phyloP scores from a whole-genome alignment of 352 stramenopile species.

The Globisporangium yorkense region DNA sequence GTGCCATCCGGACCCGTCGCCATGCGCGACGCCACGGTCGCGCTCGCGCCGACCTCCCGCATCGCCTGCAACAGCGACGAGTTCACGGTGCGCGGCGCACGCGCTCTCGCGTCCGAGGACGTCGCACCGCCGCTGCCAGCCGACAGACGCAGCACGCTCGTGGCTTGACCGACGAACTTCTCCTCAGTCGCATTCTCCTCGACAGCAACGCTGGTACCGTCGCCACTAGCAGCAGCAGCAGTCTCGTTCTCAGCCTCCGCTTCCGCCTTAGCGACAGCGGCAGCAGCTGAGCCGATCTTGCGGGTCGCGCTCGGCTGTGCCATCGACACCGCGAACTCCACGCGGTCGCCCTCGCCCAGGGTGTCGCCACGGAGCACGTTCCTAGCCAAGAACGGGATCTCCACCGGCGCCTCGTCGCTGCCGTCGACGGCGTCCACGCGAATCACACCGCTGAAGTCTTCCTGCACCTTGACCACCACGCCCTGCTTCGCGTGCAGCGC shows the following conservation, averaged over 20 bases:
- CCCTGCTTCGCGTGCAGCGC: slow-evolving; percentile 50
- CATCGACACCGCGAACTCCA: slow-evolving; percentile 56
- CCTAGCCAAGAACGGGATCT: slow-evolving; percentile 39
- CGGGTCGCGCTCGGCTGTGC: slow-evolving; percentile 26
- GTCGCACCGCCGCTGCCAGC: slow-evolving; percentile 6
- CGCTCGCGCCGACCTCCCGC: slow-evolving; percentile 54
- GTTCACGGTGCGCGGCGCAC: slow-evolving; percentile 50
- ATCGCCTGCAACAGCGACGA: slow-evolving; percentile 62
- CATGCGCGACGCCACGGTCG: slow-evolving; percentile 56
- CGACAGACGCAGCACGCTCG: slow-evolving; percentile 44
- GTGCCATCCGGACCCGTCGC: slow-evolving; percentile 70
- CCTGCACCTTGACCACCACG: slow-evolving; percentile 37
- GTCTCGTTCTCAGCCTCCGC: slow-evolving; percentile 6
- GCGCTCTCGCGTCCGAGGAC: slow-evolving; percentile 16
- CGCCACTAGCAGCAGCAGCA: background rate
- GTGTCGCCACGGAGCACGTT: slow-evolving; percentile 58
- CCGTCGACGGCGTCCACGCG: slow-evolving; percentile 23
- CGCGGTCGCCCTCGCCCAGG: slow-evolving; percentile 56
- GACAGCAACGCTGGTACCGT: background rate
- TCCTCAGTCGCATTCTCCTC: background rate
- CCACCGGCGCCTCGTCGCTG: slow-evolving; percentile 12
- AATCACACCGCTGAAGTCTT: slow-evolving; percentile 56
- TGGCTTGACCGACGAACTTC: slow-evolving; percentile 29
- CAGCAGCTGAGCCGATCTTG: slow-evolving; percentile 16
- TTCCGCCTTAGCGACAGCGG: slow-evolving; percentile 12